Conservation (phyloP, 495 filamentous ascomycete species). For the Penicillium lagena region DNA sequence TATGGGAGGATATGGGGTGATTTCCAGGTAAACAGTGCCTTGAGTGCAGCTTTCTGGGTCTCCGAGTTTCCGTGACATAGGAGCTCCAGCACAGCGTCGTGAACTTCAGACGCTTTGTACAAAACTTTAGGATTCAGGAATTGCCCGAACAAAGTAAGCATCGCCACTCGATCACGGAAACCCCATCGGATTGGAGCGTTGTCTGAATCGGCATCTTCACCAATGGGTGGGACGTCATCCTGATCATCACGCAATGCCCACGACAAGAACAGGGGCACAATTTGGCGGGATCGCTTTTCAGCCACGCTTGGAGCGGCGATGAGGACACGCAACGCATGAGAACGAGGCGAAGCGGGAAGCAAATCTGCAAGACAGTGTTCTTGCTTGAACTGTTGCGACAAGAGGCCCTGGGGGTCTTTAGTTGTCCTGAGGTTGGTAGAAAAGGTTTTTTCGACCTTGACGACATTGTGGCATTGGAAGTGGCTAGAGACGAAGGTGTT, state of each 20-base stretch:
- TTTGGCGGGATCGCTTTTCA: constrained; percentile 74
- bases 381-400: constrained; percentile 27
- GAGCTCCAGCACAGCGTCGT: constrained; percentile 62
- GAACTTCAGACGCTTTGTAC: constrained; percentile 71
- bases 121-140: constrained; percentile 82
- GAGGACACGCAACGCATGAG: constrained; percentile 75
- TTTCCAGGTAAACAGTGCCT: constrained; percentile 87
- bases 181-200: constrained; percentile 37
- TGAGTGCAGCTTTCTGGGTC: constrained; percentile 76
- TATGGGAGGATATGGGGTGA: constrained; percentile 66
- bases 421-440: constrained; percentile 16
- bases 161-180: constrained; percentile 70
- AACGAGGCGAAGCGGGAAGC: constrained; percentile 47
- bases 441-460: constrained; percentile 45
- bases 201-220: constrained; percentile 7
- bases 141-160: constrained; percentile 74
- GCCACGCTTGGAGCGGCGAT: constrained; percentile 65
- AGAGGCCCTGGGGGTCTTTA: constrained; percentile 12
- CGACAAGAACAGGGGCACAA: constrained; percentile 79
- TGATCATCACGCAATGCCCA: constrained; percentile 56
- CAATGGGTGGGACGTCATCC: constrained; percentile 33
- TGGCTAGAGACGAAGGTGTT: constrained; percentile 36
- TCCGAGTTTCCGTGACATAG: constrained; percentile 83
- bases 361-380: constrained; percentile 25
- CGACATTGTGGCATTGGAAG: constrained; percentile 78